These are phyloP conservation scores for Colletotrichum somersetense DNA, from an alignment of 2,329 filamentous ascomycete genomes.

Conservation along the genomic window DNA sequence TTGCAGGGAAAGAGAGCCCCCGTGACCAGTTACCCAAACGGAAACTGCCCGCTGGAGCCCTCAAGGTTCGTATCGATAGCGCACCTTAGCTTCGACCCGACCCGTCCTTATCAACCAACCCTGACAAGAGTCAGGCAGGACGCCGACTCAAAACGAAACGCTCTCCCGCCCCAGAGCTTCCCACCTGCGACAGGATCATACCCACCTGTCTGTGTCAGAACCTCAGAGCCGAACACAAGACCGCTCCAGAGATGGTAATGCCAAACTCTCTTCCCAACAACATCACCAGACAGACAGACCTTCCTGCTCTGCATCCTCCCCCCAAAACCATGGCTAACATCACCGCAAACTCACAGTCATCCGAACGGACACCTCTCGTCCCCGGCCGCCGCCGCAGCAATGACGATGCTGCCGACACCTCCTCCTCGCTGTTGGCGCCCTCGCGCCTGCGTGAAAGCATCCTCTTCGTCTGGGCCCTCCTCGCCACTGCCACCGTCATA, in stretches of 20 bases:
- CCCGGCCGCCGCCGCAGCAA: slow-evolving; percentile 47
- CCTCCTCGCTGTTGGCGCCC: slow-evolving; percentile 44
- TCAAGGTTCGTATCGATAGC: slow-evolving; percentile 14
- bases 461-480: slow-evolving; percentile 84
- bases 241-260: slow-evolving; percentile 22
- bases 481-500: slow-evolving; percentile 84
- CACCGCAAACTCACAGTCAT: slow-evolving; percentile 55
- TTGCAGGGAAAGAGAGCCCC: slow-evolving; percentile 7
- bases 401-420: slow-evolving; percentile 45
- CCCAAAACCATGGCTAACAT: slow-evolving; percentile 28
- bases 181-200: slow-evolving; percentile 21
- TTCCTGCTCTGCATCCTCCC: neutral
- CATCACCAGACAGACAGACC: neutral
- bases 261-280: neutral
- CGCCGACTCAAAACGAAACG: slow-evolving; percentile 1
- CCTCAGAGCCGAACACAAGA: neutral
- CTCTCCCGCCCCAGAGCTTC: slow-evolving; percentile 12
- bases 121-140: slow-evolving; percentile 12
- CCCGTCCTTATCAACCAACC: slow-evolving; percentile 26
- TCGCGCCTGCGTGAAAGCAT: slow-evolving; percentile 75
- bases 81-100: neutral
- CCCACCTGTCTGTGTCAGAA: slow-evolving; percentile 8
- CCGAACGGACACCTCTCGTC: slow-evolving; percentile 60
- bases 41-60: neutral
- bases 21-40: slow-evolving; percentile 35